A percentile compares a stretch with the other conserved stretches of the same genome.
These are phyloP conservation scores for Fibroporia radiculosa DNA, from an alignment of 768 basidiomycete species.

Conservation along the genomic window DNA sequence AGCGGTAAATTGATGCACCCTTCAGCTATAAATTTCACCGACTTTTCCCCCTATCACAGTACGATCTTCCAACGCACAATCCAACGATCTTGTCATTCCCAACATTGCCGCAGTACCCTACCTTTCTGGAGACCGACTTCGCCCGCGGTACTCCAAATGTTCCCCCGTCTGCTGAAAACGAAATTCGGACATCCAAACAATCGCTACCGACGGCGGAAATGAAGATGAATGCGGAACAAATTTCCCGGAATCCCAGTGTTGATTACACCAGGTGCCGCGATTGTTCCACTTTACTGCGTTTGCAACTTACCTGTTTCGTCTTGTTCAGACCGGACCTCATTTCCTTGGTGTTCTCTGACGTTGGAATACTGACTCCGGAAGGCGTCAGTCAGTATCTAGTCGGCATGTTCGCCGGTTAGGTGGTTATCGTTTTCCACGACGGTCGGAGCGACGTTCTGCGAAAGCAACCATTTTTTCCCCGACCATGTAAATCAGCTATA, in stretches of 20 bases:
- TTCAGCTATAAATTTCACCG: constrained; percentile 94
- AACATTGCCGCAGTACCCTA: constrained; percentile 14
- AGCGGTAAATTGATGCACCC: constrained; percentile 1
- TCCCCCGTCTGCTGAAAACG: constrained; percentile 2
- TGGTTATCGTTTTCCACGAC: no score
- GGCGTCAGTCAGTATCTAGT: constrained; percentile 94
- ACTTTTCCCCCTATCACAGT: constrained; percentile 87
- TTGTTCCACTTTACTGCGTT: background rate
- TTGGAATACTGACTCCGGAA: constrained; percentile 88
- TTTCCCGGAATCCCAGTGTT: constrained; percentile 78
- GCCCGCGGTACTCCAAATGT: constrained; percentile 10
- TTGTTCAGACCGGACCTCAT: constrained; percentile 76
- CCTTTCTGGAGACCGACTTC: background rate
- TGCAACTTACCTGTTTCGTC: no score
- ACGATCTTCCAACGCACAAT: constrained; percentile 81
- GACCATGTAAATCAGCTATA: no score
- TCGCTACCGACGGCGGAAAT: constrained; percentile 13
- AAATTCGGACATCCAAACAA: background rate
- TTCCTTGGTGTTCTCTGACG: constrained; percentile 88
- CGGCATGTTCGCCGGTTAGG: constrained; percentile 85
- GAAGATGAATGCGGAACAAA: constrained; percentile 77
- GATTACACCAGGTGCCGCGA: constrained; percentile 80
- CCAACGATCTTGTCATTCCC: constrained; percentile 69
- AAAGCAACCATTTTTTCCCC: no score
- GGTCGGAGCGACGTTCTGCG: no score